Percentiles rank a stretch among this genome's conserved stretches.
These are phyloP conservation scores for Hortiboletus flavorubellus DNA, from an alignment of 768 basidiomycete species.

Conservation along the genomic window DNA sequence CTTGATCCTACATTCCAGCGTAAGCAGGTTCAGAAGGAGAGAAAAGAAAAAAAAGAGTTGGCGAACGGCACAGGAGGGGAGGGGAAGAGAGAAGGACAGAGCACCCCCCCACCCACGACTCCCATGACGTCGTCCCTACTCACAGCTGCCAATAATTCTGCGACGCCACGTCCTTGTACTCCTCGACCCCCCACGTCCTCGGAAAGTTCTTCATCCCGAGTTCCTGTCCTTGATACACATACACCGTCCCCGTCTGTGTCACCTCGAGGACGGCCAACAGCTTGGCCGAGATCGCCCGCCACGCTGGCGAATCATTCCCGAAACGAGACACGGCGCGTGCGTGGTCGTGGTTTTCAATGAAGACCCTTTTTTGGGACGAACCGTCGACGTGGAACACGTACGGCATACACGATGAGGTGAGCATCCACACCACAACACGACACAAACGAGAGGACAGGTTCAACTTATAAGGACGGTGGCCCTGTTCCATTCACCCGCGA, in stretches of 20 bases:
- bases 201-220: slow-evolving; percentile 66
- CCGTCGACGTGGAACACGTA: slow-evolving; percentile 1
- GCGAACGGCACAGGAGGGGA: too few relatives aligned
- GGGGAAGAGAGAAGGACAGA: too few relatives aligned
- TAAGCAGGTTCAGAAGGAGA: too few relatives aligned
- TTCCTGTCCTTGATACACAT: slow-evolving; percentile 76
- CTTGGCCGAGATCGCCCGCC: slow-evolving; percentile 60
- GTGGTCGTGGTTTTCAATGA: slow-evolving; percentile 71
- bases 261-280: slow-evolving; percentile 60
- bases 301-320: slow-evolving; percentile 54
- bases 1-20: slow-evolving; percentile 33
- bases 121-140: slow-evolving; percentile 12
- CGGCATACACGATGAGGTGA: slow-evolving; percentile 16
- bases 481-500: not conserved
- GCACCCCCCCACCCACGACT: too few relatives aligned
- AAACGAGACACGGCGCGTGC: slow-evolving; percentile 62
- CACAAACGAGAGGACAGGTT: slow-evolving; percentile 6
- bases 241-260: slow-evolving; percentile 63
- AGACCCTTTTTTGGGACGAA: slow-evolving; percentile 37
- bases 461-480: not conserved
- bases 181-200: slow-evolving; percentile 60
- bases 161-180: slow-evolving; percentile 68
- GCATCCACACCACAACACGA: slow-evolving; percentile 6
- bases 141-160: slow-evolving; percentile 58
- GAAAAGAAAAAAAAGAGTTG: too few relatives aligned